Base-by-base conservation (phyloP, 305 asterid species). In the Fraxinus ornus region DNA sequence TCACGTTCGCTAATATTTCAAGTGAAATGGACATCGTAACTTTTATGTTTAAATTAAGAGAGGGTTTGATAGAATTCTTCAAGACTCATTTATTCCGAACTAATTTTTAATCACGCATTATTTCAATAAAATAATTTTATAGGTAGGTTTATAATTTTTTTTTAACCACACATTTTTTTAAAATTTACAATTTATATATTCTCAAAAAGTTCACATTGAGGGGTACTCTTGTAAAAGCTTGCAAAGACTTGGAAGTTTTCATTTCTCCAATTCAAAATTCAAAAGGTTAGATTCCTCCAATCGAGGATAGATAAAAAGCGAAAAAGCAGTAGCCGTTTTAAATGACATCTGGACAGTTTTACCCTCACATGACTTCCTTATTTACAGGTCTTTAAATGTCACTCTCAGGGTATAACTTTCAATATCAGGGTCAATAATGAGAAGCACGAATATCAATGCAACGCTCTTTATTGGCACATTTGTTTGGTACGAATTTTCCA, bases 281-380 rank as follows among this genome's bases (percentile, higher is more conserved):
- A 36, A 55, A 81, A 74, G 39, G 19, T 24, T 55, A 1, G 35
- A 35, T 21, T 52, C 75, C 24, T 75, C 22, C 49, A 3, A 8
- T 80, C n/a, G 39, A 36, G 5, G 1, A 22, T 4, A 7, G 77
- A 36, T 35, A 1, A 7, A 74, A 74, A 13, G 77, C 15, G 30
- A 75, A 75, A 75, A 75, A 57, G 76, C 47, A 39, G 76, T 39
- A 37, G 79, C 80, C 84, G 80, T 81, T 75, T 35, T 7, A 60
- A n/a, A 9, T 28, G 13, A 1, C 3, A 4, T 22, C 12, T 24
- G 74, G 60, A 80, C 60, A 3, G 30, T 73, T 49, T 55, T 52
- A 35, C 75, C 83, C 79, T 55, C 19, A 2, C 5, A 12, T 52
- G 47, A 73, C 57, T 7, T 72, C 8, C 74, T 10, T 66, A 72